Evolutionary conservation across 2,329 filamentous ascomycete genomes (phyloP).

Genomic region (Pseudogymnoascus pannorum): DNA sequence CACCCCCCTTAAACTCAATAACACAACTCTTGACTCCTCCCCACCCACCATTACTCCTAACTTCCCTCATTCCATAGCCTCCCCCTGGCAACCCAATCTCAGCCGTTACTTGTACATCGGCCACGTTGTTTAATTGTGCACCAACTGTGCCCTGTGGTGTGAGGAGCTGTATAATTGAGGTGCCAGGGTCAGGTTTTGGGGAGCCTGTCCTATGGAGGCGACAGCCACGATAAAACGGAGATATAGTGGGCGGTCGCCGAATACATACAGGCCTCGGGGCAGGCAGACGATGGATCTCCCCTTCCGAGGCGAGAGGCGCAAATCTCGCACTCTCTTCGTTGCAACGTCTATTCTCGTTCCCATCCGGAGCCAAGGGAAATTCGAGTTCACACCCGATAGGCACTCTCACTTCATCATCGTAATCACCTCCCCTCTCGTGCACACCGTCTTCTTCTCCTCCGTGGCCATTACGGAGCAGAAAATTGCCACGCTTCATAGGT

Average conservation of each 20-base stretch:
- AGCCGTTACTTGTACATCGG: not conserved
- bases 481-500: not conserved
- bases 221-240: not conserved
- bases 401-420: not conserved
- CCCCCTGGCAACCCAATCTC: not conserved
- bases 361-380: not conserved
- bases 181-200: not conserved
- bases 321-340: not conserved
- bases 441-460: not conserved
- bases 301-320: not conserved
- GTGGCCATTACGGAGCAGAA: not conserved
- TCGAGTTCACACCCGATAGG: not conserved
- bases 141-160: not conserved
- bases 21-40: not conserved
- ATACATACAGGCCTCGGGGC: not conserved
- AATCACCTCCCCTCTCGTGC: not conserved
- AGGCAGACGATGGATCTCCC: not conserved
- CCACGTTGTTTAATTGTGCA: not conserved
- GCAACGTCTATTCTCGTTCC: too few species aligned
- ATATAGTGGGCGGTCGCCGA: not conserved
- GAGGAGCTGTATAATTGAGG: not conserved
- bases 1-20: not conserved
- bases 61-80: not conserved
- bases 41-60: not conserved
- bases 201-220: not conserved